Evolutionary conservation across 108 stramenopile species (phyloP).

Genomic region (Fistulifera solaris): DNA sequence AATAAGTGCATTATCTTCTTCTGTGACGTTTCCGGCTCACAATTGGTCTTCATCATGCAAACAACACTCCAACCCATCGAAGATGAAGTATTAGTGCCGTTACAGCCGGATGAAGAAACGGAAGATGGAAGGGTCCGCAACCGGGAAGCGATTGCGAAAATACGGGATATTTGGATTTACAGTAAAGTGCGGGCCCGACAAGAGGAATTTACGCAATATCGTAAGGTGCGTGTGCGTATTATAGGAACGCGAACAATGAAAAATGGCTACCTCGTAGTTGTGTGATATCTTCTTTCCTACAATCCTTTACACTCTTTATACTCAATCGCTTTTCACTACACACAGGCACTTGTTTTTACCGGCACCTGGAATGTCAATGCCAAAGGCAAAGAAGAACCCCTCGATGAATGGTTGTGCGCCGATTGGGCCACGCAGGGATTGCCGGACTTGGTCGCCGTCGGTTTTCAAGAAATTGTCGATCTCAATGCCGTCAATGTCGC

Average conservation of each 20-base stretch:
- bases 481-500: conserved; percentile 98
- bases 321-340: neutral
- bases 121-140: conserved; percentile 81
- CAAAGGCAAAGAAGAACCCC: conserved; percentile 76
- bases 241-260: too few relatives aligned
- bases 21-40: too few relatives aligned
- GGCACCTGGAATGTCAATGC: conserved; percentile 99
- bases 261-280: too few relatives aligned
- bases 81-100: conserved; percentile 30
- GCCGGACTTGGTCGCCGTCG: conserved; percentile 87
- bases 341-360: conserved; percentile 62
- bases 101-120: conserved; percentile 71
- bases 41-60: too few relatives aligned
- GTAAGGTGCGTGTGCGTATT: conserved; percentile 27
- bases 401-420: conserved; percentile 82
- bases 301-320: neutral
- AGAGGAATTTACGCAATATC: conserved; percentile 79
- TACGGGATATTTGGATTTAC: conserved; percentile 89
- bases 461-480: conserved; percentile 99
- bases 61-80: too few relatives aligned
- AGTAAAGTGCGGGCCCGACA: conserved; percentile 76
- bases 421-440: conserved; percentile 52
- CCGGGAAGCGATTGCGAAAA: conserved; percentile 70
- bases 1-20: too few relatives aligned
- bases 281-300: too few relatives aligned